These are phyloP conservation scores for Calycina marina DNA, from an alignment of 2,329 filamentous ascomycete species.

Conservation along the genomic window DNA sequence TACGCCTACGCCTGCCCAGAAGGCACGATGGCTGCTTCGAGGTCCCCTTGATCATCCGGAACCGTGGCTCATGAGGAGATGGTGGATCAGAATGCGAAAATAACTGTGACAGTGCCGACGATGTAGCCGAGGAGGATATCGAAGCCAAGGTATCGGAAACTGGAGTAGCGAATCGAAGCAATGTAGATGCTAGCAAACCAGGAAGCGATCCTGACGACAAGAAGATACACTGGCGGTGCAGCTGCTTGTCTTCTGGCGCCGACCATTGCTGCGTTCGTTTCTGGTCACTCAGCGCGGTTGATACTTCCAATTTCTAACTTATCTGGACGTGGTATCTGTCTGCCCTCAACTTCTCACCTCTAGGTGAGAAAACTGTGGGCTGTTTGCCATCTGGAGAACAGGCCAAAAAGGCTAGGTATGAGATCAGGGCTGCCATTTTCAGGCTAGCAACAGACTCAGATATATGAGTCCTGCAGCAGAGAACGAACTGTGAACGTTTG, in stretches of 20 bases:
- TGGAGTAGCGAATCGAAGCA: slow-evolving; percentile 70
- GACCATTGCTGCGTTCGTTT: slow-evolving; percentile 22
- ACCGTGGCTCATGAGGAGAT: slow-evolving; percentile 63
- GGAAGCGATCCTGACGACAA: slow-evolving; percentile 55
- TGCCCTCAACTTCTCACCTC: slow-evolving; percentile 27
- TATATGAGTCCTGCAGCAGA: slow-evolving; percentile 72
- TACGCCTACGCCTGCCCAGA: slow-evolving; percentile 57
- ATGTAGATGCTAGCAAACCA: slow-evolving; percentile 68
- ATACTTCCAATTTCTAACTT: slow-evolving; percentile 1
- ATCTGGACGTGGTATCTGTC: background rate
- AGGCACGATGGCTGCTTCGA: slow-evolving; percentile 56
- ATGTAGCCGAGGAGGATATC: slow-evolving; percentile 77
- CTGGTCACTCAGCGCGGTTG: slow-evolving; percentile 10
- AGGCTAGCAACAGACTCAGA: slow-evolving; percentile 73
- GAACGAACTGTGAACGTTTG: slow-evolving; percentile 61
- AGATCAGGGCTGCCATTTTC: slow-evolving; percentile 63
- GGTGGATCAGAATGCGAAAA: slow-evolving; percentile 76
- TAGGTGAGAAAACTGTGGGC: slow-evolving; percentile 63
- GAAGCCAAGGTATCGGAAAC: slow-evolving; percentile 85
- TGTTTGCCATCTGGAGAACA: slow-evolving; percentile 32
- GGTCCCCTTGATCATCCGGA: slow-evolving; percentile 86
- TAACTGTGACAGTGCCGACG: slow-evolving; percentile 57
- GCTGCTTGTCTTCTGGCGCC: slow-evolving; percentile 59
- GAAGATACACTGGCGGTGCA: slow-evolving; percentile 67
- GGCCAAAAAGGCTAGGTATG: slow-evolving; percentile 43